Base-by-base conservation (phyloP, 2,329 filamentous ascomycete species). In the Thielaviopsis ethacetica region DNA sequence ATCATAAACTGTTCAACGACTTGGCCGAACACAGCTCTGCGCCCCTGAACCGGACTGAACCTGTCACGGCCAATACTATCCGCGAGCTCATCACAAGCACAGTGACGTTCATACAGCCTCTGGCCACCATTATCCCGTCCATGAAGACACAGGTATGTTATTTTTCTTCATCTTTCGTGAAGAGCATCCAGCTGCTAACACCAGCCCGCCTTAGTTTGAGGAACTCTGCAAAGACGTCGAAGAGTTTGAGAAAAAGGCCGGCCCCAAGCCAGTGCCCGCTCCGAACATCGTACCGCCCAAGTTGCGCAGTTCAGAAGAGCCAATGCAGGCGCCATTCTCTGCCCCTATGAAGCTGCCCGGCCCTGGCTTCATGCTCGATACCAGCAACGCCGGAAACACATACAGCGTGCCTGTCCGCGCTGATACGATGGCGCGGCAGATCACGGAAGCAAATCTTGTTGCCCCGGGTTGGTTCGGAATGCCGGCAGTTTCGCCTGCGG, bases 21-120 rank as follows among this genome's bases (percentile, higher is more conserved):
- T 60, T 73, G 13, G 65, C 65, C 2, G 66, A 69, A 2, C 65
- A 68, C 22, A 71, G 69, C 17, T 72, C 71, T 1, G 71, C 69
- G 7, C 71, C 71, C 5, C 63, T 71, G 2, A 70, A 69, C 66
- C 65, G 67, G 30, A 65, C 67, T 22, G 67, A 67, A 6, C 62
- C 65, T 1, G 66, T 68, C 2, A 66, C 68, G 56, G 69, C 71
- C 26, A 59, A 63, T 1, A 65, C 68, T 22, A 65, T 73, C 17
- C 65, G 66, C 4, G 63, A 62, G 2, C 63, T 72, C 21, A 68
- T 73, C 30, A 63, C 68, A 51, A 66, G 65, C 15, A 67, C 71
- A 6, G 64, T 73, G 59, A 65, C 64, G 38, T 65, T 72, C 7
- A 68, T 68, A 15, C 65, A 69, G 47, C 67, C 69, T 1, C 70